Conservation (phyloP, 2,329 filamentous ascomycete species). For the Lomentospora prolificans region DNA sequence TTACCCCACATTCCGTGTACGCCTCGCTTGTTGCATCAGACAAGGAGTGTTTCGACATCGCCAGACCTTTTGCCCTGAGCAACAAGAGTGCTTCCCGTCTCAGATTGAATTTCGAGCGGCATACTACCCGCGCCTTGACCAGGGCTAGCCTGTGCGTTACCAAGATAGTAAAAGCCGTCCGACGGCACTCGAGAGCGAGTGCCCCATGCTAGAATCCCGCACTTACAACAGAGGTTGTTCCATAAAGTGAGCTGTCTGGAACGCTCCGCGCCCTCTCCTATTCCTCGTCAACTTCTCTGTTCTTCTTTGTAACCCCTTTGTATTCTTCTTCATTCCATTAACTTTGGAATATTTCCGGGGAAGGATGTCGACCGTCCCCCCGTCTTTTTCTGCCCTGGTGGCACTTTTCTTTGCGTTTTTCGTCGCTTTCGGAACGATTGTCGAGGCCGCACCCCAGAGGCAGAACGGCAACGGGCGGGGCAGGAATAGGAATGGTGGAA, state of each 20-base stretch:
- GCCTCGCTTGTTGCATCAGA: not conserved
- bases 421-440: constrained; percentile 1
- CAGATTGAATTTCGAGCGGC: not conserved
- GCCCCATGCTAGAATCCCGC: not conserved
- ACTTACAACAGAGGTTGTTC: not conserved
- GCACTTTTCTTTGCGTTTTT: constrained; percentile 9
- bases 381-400: constrained; percentile 8
- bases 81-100: not conserved
- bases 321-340: not conserved
- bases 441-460: constrained; percentile 9
- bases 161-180: no score
- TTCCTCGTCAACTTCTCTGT: not conserved
- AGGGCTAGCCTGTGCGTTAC: no score
- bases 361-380: constrained; percentile 7
- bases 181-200: no score
- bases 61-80: not conserved
- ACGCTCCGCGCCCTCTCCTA: not conserved
- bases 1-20: not conserved
- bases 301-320: not conserved
- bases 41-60: not conserved
- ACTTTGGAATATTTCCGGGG: not conserved
- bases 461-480: not conserved
- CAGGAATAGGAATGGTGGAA: not conserved
- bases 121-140: no score
- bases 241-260: constrained; percentile 3